Conservation (phyloP, 306 rosid species). For the Acacia crassicarpa region DNA sequence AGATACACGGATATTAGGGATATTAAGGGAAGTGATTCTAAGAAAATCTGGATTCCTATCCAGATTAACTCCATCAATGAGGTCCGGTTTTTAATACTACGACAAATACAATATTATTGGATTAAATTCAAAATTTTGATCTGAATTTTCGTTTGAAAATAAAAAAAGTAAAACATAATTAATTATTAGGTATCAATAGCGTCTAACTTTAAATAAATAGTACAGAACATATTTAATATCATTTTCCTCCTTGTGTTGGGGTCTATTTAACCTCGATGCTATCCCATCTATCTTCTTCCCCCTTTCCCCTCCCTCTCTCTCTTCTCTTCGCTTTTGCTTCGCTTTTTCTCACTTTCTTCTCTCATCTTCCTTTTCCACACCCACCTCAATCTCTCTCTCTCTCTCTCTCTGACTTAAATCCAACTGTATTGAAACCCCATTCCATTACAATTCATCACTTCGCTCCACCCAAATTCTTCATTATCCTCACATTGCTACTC, state of each 20-base stretch:
- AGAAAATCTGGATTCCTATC: no score
- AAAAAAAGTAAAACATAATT: neutral
- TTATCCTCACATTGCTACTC: slow-evolving; percentile 26
- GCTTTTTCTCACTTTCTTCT: slow-evolving; percentile 34
- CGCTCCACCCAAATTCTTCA: slow-evolving; percentile 14
- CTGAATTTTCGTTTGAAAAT: neutral
- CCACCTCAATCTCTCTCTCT: slow-evolving; percentile 8
- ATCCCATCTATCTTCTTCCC: slow-evolving; percentile 39
- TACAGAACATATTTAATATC: neutral
- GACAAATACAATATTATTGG: neutral
- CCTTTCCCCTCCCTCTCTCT: slow-evolving; percentile 17
- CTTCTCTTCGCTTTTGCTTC: slow-evolving; percentile 20
- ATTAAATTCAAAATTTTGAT: neutral
- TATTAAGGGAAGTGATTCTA: no score
- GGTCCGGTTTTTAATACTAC: no score
- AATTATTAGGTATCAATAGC: neutral
- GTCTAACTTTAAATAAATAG: neutral
- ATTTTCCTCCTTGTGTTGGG: neutral
- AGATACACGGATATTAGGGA: no score
- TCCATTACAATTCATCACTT: slow-evolving; percentile 20
- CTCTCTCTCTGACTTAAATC: slow-evolving; percentile 4
- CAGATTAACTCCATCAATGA: no score
- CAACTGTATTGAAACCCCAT: slow-evolving; percentile 18
- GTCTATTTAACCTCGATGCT: slow-evolving; percentile 57
- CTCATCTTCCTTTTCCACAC: slow-evolving; percentile 31